phyloP scores from a whole-genome alignment of 306 rosid species.

The Sechiopsis laciniata region DNA sequence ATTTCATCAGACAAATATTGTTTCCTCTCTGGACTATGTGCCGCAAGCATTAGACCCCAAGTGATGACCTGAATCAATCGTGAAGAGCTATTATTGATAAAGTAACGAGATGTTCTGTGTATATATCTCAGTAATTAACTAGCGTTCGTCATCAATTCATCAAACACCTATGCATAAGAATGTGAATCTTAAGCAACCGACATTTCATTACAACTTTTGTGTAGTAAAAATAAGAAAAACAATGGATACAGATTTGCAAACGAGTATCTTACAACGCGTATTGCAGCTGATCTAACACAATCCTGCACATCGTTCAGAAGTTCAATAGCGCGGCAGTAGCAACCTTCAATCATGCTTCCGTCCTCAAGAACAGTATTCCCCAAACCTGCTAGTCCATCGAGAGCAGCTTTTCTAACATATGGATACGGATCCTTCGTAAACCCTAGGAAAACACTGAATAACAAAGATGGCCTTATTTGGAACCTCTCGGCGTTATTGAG shows the following conservation, averaged over 20 bases:
- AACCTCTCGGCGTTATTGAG: slow-evolving; percentile 51
- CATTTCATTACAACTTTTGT: not conserved
- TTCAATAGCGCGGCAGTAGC: slow-evolving; percentile 56
- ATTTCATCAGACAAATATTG: slow-evolving; percentile 52
- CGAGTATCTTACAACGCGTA: slow-evolving; percentile 49
- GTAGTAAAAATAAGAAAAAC: not conserved
- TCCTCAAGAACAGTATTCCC: slow-evolving; percentile 38
- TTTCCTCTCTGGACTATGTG: slow-evolving; percentile 45
- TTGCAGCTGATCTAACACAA: slow-evolving; percentile 50
- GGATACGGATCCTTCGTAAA: slow-evolving; percentile 82
- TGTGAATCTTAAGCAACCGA: not conserved
- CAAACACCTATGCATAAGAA: not conserved
- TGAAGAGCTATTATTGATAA: slow-evolving; percentile 7
- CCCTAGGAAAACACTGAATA: slow-evolving; percentile 54
- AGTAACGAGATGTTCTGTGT: not conserved
- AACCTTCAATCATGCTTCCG: slow-evolving; percentile 43
- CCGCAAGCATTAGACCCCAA: slow-evolving; percentile 65
- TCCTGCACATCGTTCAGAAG: slow-evolving; percentile 63
- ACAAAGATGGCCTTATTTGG: slow-evolving; percentile 34
- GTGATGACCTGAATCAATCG: slow-evolving; percentile 51
- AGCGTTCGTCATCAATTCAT: not conserved
- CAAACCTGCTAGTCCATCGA: slow-evolving; percentile 63
- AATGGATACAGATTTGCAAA: not conserved
- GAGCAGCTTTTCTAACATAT: slow-evolving; percentile 49
- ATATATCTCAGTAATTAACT: not conserved